Percentiles rank a stretch among this genome's conserved stretches.
Evolutionary conservation across 2,329 filamentous ascomycete genomes (phyloP).

Genomic region (Xenosphaeropsis pyriputrescens): DNA sequence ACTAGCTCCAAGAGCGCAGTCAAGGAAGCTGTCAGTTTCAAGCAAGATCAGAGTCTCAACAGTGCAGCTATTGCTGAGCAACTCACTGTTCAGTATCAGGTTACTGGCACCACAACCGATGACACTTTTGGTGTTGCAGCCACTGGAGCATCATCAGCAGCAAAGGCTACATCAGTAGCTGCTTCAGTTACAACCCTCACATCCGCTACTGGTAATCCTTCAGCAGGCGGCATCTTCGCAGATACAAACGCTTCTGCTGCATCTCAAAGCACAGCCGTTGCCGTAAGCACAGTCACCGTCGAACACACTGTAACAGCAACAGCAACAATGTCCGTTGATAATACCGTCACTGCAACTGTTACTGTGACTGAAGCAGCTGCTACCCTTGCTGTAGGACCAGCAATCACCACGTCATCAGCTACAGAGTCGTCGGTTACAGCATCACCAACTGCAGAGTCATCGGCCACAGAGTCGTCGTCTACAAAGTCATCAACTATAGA

Average conservation of each 20-base stretch:
- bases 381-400: neutral
- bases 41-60: conserved; percentile 24
- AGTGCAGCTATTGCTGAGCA: conserved; percentile 24
- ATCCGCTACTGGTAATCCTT: conserved; percentile 7
- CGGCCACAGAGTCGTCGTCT: neutral
- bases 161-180: conserved; percentile 2
- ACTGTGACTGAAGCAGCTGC: conserved; percentile 12
- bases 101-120: conserved; percentile 6
- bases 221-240: conserved; percentile 6
- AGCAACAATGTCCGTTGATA: conserved; percentile 5
- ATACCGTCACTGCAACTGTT: conserved; percentile 26
- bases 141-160: conserved; percentile 4
- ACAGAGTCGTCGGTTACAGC: neutral
- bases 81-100: conserved; percentile 22
- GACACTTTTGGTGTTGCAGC: neutral
- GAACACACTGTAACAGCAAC: conserved; percentile 1
- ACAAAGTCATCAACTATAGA: no score
- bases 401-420: neutral
- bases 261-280: conserved; percentile 3
- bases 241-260: conserved; percentile 2
- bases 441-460: neutral
- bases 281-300: conserved; percentile 2
- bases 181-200: conserved; percentile 5
- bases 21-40: conserved; percentile 16
- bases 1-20: conserved; percentile 4